A percentile compares a stretch with the other conserved stretches of the same genome.
Conservation (phyloP, 192 early-diverging fungal species). For the Ambispora gerdemannii region DNA sequence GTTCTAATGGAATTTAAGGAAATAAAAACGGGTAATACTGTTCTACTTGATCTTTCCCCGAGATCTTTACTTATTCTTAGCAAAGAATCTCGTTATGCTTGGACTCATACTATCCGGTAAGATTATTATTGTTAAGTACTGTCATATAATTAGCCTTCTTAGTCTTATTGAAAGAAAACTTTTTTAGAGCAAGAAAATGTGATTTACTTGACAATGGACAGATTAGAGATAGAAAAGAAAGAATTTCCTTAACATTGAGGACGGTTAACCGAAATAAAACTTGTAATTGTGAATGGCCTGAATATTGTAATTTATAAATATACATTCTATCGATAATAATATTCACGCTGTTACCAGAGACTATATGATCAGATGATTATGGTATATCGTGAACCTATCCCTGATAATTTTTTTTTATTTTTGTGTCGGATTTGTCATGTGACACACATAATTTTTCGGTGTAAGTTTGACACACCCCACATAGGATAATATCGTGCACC, state of each 20-base stretch:
- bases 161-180: too few species aligned
- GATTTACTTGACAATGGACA: conserved; percentile 26
- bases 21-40: conserved; percentile 2
- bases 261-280: not conserved
- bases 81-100: conserved; percentile 18
- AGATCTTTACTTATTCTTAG: conserved; percentile 23
- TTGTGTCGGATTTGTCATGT: too few species aligned
- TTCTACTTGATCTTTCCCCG: conserved; percentile 19
- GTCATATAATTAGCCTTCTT: too few species aligned
- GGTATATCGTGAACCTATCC: too few species aligned
- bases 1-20: conserved; percentile 28
- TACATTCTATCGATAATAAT: too few species aligned
- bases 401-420: too few species aligned
- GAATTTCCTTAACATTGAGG: conserved; percentile 25
- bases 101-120: conserved; percentile 23
- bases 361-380: too few species aligned
- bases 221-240: conserved; percentile 19
- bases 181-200: conserved; percentile 22
- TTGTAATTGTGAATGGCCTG: conserved; percentile 22
- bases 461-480: too few species aligned
- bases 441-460: too few species aligned
- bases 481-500: too few species aligned
- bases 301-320: conserved; percentile 21
- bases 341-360: too few species aligned
- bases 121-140: not conserved